Base-by-base conservation (phyloP, 2,329 filamentous ascomycete genomes). In the Cladosporium sp. region DNA sequence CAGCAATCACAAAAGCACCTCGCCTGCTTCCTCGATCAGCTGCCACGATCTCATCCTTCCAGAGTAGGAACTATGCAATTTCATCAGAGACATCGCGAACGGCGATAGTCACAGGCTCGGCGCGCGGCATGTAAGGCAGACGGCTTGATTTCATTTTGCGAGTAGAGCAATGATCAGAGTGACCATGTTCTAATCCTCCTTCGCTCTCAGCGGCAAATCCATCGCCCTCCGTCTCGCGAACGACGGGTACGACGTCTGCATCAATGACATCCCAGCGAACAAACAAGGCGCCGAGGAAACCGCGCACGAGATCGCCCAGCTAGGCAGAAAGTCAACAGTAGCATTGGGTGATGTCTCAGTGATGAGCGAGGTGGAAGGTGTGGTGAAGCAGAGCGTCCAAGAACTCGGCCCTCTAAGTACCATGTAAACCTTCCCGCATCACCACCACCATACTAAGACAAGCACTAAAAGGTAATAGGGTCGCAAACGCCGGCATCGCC, bases 221-320 rank as follows among this genome's bases (percentile, higher is more conserved):
- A 85, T 87, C 54, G 85, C 84, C 17, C 72, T 86, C 7, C 82
- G 85, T 2, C 77, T 89, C 15, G 85, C 85, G 5, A 72, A 76
- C 20, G 86, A 88, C 60, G 85, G 85, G 55, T 89, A 88, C 71
- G 77, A 84, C 62, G 75, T 89, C 50, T 86, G 83, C 65, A 74
- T 89, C 61, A 88, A 87, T 66, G 85, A 88, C 62, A 73, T 88
- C 15, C 62, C 74, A 25, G 74, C 78, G 13, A 83, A 86, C 61
- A 70, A 78, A 51, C 62, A 76, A 3, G 78, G 74, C 1, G 80
- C 82, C 59, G 78, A 85, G 52, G 75, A 80, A 20, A 69, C 78
- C 0, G 80, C 78, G 9, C 71, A 77, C 19, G 77, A 85, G 61
- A 83, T 87, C 55, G 70, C 78, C 56, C 54, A 56, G 5, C 71